Conservation (phyloP, 495 filamentous ascomycete species). For the Xylaria grammica region DNA sequence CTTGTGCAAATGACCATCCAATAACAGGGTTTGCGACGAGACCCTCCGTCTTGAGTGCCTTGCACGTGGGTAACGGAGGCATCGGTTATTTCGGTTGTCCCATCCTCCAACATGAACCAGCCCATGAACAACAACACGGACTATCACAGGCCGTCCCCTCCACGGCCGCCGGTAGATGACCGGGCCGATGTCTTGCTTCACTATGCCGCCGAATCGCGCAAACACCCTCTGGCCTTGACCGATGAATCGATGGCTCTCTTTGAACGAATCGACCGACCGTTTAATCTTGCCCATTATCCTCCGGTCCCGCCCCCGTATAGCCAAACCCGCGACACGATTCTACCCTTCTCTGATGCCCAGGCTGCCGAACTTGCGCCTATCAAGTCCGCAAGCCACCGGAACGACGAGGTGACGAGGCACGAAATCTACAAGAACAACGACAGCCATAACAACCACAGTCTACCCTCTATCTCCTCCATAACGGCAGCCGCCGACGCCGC, state of each 20-base stretch:
- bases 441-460: constrained; percentile 22
- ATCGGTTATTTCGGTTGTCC: constrained; percentile 17
- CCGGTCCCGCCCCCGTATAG: constrained; percentile 48
- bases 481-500: constrained; percentile 32
- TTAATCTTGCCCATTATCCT: constrained; percentile 37
- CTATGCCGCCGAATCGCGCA: constrained; percentile 21
- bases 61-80: constrained; percentile 14
- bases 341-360: constrained; percentile 42
- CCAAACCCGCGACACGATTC: constrained; percentile 45
- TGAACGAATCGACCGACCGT: constrained; percentile 31
- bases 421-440: constrained; percentile 22
- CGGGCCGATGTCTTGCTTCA: constrained; percentile 30
- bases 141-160: constrained; percentile 34
- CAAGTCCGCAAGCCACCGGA: constrained; percentile 32
- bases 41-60: constrained; percentile 27
- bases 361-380: constrained; percentile 51
- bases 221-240: constrained; percentile 28
- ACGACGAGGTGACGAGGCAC: constrained; percentile 24
- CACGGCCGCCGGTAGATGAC: constrained; percentile 30
- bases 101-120: constrained; percentile 29
- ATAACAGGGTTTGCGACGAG: constrained; percentile 11
- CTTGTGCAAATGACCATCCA: constrained; percentile 31
- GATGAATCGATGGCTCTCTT: constrained; percentile 25
- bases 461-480: constrained; percentile 52
- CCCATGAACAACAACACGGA: constrained; percentile 10